Evolutionary conservation across 1,284 basidiomycete species (phyloP).

Genomic region (Macrocybe sp.): DNA sequence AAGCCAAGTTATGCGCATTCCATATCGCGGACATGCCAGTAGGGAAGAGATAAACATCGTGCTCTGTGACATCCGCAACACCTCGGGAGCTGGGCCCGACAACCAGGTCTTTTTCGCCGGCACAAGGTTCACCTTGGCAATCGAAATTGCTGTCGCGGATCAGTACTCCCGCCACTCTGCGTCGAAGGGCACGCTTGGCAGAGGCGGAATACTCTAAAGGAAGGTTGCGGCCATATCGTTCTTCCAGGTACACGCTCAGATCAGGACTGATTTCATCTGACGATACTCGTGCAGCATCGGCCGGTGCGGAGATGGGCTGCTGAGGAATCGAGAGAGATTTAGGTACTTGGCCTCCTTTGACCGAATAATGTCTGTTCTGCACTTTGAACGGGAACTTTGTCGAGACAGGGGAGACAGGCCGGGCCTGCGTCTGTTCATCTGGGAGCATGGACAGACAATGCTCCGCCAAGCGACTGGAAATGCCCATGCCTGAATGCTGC

Average conservation of each 20-base stretch:
- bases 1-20: conserved; percentile 77
- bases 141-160: conserved; percentile 47
- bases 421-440: conserved; percentile 25
- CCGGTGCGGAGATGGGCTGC: conserved; percentile 5
- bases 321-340: conserved; percentile 9
- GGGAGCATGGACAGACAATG: conserved; percentile 69
- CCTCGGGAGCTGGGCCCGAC: conserved; percentile 58
- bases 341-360: conserved; percentile 29
- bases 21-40: conserved; percentile 94
- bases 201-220: conserved; percentile 69
- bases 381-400: conserved; percentile 35
- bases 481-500: conserved; percentile 92
- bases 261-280: conserved; percentile 42
- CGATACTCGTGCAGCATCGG: conserved; percentile 7
- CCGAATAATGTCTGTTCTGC: conserved; percentile 61
- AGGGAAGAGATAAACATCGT: conserved; percentile 86
- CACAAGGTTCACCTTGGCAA: conserved; percentile 31
- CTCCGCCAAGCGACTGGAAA: conserved; percentile 87
- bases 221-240: conserved; percentile 93
- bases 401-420: conserved; percentile 21
- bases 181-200: conserved; percentile 83
- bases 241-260: conserved; percentile 73
- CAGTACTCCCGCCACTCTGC: conserved; percentile 87
- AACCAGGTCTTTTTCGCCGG: conserved; percentile 42
- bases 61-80: conserved; percentile 62